These are phyloP conservation scores for Coemansia furcata DNA, from an alignment of 192 early-diverging fungal species.

Conservation along the genomic window DNA sequence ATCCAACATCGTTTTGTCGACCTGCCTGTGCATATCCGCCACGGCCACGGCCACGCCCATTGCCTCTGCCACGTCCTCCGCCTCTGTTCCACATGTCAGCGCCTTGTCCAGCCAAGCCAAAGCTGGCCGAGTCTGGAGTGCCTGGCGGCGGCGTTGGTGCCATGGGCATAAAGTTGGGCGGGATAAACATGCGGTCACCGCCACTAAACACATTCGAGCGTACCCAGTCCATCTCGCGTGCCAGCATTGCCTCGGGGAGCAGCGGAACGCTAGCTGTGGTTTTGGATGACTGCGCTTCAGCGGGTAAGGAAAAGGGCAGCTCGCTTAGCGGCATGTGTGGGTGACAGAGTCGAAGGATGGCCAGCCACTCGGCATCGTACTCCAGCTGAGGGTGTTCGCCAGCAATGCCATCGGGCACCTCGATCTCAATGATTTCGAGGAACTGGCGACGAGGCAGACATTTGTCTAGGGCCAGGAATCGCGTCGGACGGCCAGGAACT, in stretches of 20 bases:
- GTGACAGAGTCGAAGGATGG: slow-evolving; percentile 66
- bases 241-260: slow-evolving; percentile 52
- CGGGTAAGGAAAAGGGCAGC: slow-evolving; percentile 48
- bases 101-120: slow-evolving; percentile 25
- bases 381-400: slow-evolving; percentile 53
- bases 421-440: slow-evolving; percentile 67
- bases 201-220: slow-evolving; percentile 56
- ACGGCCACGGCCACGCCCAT: slow-evolving; percentile 6
- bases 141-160: slow-evolving; percentile 56
- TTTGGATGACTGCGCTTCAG: slow-evolving; percentile 48
- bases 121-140: slow-evolving; percentile 34
- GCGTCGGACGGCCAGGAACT: slow-evolving; percentile 55
- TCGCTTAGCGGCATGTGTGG: slow-evolving; percentile 56
- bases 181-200: slow-evolving; percentile 58
- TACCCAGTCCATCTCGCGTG: slow-evolving; percentile 66
- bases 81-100: slow-evolving; percentile 2
- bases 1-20: not conserved
- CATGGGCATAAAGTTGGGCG: slow-evolving; percentile 76
- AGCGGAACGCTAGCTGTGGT: slow-evolving; percentile 12
- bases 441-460: slow-evolving; percentile 78
- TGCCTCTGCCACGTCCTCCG: slow-evolving; percentile 7
- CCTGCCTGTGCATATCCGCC: not conserved
- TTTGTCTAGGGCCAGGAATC: slow-evolving; percentile 94
- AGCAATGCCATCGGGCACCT: slow-evolving; percentile 48
- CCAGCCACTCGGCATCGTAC: slow-evolving; percentile 88